phyloP scores from a whole-genome alignment of 2,329 filamentous ascomycete genomes.

The Raffaelea albimanens region DNA sequence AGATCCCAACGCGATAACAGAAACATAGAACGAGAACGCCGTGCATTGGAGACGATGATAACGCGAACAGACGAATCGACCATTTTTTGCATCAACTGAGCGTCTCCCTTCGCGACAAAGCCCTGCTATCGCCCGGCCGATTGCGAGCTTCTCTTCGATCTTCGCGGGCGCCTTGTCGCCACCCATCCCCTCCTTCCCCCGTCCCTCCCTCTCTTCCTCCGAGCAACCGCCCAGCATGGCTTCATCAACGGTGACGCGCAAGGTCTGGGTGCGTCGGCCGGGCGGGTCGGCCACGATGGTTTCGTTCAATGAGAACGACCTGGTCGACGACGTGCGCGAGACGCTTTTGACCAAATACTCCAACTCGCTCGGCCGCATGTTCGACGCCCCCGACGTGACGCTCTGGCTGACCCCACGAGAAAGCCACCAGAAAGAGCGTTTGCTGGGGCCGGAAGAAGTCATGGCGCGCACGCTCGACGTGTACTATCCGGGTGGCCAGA shows the following conservation, averaged over 20 bases:
- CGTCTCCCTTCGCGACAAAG: no score
- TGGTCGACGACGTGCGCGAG: conserved; percentile 91
- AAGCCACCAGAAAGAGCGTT: conserved; percentile 48
- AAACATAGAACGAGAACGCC: no score
- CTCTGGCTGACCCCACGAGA: conserved; percentile 70
- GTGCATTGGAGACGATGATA: no score
- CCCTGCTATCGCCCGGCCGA: no score
- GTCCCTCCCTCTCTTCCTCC: no score
- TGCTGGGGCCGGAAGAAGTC: conserved; percentile 76
- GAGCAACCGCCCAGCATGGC: conserved; percentile 34
- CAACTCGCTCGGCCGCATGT: conserved; percentile 81
- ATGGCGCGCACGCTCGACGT: conserved; percentile 69
- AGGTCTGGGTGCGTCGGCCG: conserved; percentile 91
- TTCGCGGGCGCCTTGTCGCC: no score
- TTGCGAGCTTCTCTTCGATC: no score
- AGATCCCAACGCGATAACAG: no score
- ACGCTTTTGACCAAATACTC: conserved; percentile 87
- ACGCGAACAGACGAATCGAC: no score
- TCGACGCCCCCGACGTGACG: conserved; percentile 82
- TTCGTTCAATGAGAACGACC: conserved; percentile 73
- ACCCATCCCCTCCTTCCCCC: no score
- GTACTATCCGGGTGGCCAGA: conserved; percentile 80
- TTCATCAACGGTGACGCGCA: conserved; percentile 41
- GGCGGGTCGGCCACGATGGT: conserved; percentile 81
- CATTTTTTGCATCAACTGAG: no score